These are phyloP conservation scores for Phlebiopsis flavidoalba DNA, from an alignment of 768 basidiomycete species.

Conservation along the genomic window DNA sequence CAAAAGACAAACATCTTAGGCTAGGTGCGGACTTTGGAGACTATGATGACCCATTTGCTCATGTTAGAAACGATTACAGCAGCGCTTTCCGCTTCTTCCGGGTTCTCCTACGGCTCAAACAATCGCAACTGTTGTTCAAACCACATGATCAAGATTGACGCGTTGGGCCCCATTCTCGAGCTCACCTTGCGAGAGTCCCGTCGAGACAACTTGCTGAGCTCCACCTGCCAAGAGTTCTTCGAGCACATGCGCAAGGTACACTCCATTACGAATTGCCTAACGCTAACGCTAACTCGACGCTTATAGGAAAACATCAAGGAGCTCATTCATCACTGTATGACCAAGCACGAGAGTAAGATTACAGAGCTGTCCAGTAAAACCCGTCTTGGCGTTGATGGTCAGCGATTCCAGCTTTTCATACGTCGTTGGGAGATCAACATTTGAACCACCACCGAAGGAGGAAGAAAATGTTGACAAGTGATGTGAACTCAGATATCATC, in stretches of 20 bases:
- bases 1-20: conserved; percentile 87
- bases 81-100: conserved; percentile 91
- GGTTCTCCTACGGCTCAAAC: conserved; percentile 72
- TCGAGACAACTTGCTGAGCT: conserved; percentile 89
- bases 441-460: conserved; percentile 61
- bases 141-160: conserved; percentile 80
- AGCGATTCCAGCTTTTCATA: conserved; percentile 69
- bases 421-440: conserved; percentile 90
- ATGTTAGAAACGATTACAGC: conserved; percentile 40
- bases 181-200: conserved; percentile 78
- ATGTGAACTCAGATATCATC: not conserved
- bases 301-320: conserved; percentile 83
- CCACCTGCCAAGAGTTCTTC: conserved; percentile 94
- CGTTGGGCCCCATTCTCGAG: conserved; percentile 79
- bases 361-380: conserved; percentile 58
- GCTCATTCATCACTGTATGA: conserved; percentile 80
- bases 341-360: conserved; percentile 61
- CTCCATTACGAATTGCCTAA: not conserved
- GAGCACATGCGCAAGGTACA: conserved; percentile 82
- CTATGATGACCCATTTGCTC: not conserved
- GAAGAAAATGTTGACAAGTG: conserved; percentile 34
- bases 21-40: conserved; percentile 57
- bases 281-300: not conserved
- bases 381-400: conserved; percentile 54
- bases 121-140: conserved; percentile 63